phyloP scores from a whole-genome alignment of 225 moss, liverwort and hornwort genomes.

The Physcomitrium patens region DNA sequence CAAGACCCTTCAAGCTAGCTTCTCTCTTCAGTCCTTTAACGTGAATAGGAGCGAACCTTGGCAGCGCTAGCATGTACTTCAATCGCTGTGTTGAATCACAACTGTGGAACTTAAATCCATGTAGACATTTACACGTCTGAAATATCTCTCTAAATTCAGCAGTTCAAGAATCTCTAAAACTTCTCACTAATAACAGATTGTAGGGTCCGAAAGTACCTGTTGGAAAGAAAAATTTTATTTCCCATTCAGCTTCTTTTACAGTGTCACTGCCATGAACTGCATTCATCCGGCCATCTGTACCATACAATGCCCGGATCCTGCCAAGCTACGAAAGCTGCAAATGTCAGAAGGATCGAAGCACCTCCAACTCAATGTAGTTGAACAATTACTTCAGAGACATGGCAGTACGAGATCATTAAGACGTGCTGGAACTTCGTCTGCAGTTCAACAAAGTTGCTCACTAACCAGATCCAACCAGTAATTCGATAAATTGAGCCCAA shows the following conservation, averaged over 20 bases:
- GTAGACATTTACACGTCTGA: background rate
- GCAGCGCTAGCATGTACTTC: background rate
- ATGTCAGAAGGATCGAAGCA: conserved; percentile 5
- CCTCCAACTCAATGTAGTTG: background rate
- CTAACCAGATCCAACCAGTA: background rate
- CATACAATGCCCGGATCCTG: conserved; percentile 88
- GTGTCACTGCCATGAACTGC: conserved; percentile 89
- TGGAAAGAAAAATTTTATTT: conserved; percentile 95
- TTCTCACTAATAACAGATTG: background rate
- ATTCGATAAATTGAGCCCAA: background rate
- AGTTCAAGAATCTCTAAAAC: background rate
- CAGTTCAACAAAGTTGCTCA: too few species aligned
- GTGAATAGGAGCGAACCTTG: background rate
- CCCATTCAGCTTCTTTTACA: conserved; percentile 56
- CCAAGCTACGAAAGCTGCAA: background rate
- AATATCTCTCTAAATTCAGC: background rate
- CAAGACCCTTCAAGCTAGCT: background rate
- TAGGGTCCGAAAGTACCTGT: conserved; percentile 39
- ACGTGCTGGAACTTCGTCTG: background rate
- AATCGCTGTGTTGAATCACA: conserved; percentile 1
- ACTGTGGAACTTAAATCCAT: background rate
- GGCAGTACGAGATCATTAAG: background rate
- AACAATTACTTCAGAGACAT: background rate
- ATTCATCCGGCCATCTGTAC: conserved; percentile 79
- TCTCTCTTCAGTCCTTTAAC: background rate